Evolutionary conservation across 2,329 filamentous ascomycete genomes (phyloP), one percentile per base, ranked within the genome.

Genomic region (Neofusicoccum ribis): DNA sequence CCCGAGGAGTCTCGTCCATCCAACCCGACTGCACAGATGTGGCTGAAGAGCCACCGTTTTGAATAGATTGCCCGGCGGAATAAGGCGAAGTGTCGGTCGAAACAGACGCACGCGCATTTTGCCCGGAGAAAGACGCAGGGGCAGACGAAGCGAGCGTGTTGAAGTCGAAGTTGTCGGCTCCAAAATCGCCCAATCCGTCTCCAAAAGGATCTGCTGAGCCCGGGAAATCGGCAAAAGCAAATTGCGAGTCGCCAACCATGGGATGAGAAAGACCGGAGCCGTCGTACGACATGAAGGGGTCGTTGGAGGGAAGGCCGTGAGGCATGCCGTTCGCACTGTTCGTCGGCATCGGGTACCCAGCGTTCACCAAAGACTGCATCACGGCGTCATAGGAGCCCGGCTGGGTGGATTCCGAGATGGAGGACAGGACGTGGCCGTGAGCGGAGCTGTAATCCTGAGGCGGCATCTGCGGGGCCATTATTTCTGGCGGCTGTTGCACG

Each of bases 21-120:
- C 75, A 78, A 12, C 73, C 74, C 1, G 75, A 74, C 58, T 77
- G 77, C 39, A 76, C 68, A 17, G 76, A 78, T 20, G 75, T 70
- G 9, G 77, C 73, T 1, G 76, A 76, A 15, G 73, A 70, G 20
- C 73, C 69, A 46, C 70, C 74, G 1, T 72, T 73, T 31, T 68
- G 67, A 15, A 69, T 70, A 2, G 74, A 74, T 17, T 74, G 75
- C 5, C 71, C 67, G 41, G 74, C 72, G 5, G 76, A 77, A 68
- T 72, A 78, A 0, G 76, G 76, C 3, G 76, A 78, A 5, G 72
- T 70, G 34, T 73, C 74, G 1, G 74, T 71, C 5, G 76, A 77
- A 12, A 73, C 60, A 8, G 74, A 72, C 4, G 71, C 72, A 20
- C 72, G 68, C 63, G 72, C 72, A 64, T 76, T 72, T 44, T 75